A percentile compares a stretch with the other conserved stretches of the same genome.
These are phyloP conservation scores for Brassica balearica DNA, from an alignment of 441 rosid genomes.

Conservation along the genomic window DNA sequence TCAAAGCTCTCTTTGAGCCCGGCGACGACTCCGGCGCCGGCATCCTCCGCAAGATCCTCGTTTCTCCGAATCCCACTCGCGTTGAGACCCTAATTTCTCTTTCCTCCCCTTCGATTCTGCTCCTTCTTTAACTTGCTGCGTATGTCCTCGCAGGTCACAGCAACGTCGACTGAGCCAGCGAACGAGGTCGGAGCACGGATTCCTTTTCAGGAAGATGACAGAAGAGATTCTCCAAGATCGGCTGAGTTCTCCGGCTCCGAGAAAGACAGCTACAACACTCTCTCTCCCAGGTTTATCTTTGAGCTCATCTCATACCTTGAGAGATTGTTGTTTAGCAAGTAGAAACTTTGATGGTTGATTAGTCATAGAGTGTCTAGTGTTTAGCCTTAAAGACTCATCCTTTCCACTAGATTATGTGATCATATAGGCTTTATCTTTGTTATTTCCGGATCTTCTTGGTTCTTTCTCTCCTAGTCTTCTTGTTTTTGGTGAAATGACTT, in stretches of 20 bases:
- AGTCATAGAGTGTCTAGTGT: not conserved
- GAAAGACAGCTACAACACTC: conserved; percentile 49
- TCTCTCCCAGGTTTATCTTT: conserved; percentile 63
- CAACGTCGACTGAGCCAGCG: conserved; percentile 43
- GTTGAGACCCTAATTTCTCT: conserved; percentile 46
- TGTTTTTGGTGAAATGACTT: not conserved
- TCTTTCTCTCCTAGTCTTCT: not conserved
- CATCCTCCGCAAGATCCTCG: conserved; percentile 66
- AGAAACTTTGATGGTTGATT: conserved; percentile 4
- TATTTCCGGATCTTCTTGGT: conserved; percentile 7
- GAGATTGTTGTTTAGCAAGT: not conserved
- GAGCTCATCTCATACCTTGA: not conserved
- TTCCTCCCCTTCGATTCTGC: not conserved
- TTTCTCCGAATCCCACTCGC: conserved; percentile 46
- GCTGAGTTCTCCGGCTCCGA: conserved; percentile 52
- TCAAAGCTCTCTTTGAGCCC: conserved; percentile 83
- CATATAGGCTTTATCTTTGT: conserved; percentile 10
- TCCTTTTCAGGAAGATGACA: conserved; percentile 57
- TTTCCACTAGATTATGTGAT: not conserved
- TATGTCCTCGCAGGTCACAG: conserved; percentile 44
- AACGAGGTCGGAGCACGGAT: conserved; percentile 53
- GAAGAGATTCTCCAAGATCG: conserved; percentile 56
- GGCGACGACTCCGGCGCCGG: conserved; percentile 76
- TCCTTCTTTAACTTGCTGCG: not conserved
- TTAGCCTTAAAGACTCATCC: not conserved